Base-by-base conservation (phyloP, 495 filamentous ascomycete genomes). In the Penicillium verhagenii region DNA sequence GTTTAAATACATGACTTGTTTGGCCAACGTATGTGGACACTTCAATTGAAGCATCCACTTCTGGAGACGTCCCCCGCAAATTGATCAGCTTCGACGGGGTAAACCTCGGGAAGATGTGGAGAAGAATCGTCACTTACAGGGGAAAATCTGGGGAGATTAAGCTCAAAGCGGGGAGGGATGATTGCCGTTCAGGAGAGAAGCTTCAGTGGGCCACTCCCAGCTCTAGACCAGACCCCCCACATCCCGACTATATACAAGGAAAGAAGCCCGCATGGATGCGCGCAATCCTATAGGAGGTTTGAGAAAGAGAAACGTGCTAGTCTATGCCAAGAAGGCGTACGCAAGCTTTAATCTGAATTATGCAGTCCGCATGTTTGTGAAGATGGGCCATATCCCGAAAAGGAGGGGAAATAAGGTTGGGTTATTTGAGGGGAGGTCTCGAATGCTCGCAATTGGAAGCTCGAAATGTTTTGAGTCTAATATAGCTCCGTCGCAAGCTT, bases 141-240 rank as follows among this genome's bases (percentile, higher is more conserved):
- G 24, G n/a, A 25, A 33, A 43, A 37, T 53, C 50, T 21, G 50
- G 50, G 50, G 50, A 16, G 33, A 23, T 21, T 45, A 21, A 33
- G 50, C 37, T 35, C 18, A 24, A 29, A 20, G 13, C 39, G 29
- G 16, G 18, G 40, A 48, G 6, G n/a, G n/a, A n/a, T 37, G 16
- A 25, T n/a, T 42, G 40, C 4, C 10, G 19, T 26, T 33, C n/a
- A 52, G 24, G 7, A 37, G 24, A 19, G 14, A 16, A 51, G 47
- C 54, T 56, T 16, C 39, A 31, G 54, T 40, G 54, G 54, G n/a
- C 54, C 54, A 51, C 54, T 40, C 31, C 5, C 13, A 47, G 38
- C 23, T 5, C 7, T 18, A 45, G 20, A 14, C n/a, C 10, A 9
- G 42, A 18, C 4, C 46, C 50, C 46, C 56, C 46, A 58, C 56